phyloP scores from a whole-genome alignment of 495 filamentous ascomycete genomes.

The Xylaria nigripes region DNA sequence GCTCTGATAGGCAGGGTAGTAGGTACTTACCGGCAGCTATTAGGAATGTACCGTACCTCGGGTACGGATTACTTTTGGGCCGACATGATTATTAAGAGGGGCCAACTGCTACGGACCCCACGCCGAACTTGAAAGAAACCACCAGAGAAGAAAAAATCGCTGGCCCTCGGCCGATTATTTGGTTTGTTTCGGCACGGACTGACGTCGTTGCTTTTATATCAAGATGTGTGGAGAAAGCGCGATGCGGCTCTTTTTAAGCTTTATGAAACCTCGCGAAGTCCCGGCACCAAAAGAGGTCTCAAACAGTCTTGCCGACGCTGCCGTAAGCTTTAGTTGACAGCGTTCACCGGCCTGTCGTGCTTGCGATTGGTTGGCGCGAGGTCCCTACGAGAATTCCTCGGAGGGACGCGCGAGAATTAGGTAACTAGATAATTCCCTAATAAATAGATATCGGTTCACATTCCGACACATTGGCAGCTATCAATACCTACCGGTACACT shows the following conservation, averaged over 20 bases:
- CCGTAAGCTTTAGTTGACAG: conserved; percentile 12
- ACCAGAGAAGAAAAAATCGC: background rate
- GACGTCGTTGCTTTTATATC: conserved; percentile 20
- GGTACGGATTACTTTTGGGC: too few relatives aligned
- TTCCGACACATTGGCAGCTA: too few relatives aligned
- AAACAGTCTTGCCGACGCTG: conserved; percentile 8
- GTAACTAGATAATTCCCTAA: background rate
- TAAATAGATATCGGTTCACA: too few relatives aligned
- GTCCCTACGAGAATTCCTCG: conserved; percentile 15
- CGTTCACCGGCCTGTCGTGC: background rate
- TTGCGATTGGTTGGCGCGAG: conserved; percentile 3
- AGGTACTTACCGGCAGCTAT: too few relatives aligned
- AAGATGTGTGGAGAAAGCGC: conserved; percentile 21
- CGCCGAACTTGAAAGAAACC: background rate
- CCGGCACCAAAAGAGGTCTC: conserved; percentile 22
- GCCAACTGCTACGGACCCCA: background rate
- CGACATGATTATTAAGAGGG: background rate
- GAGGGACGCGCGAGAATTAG: background rate
- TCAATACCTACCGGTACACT: too few relatives aligned
- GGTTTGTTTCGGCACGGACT: conserved; percentile 3
- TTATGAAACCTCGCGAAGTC: conserved; percentile 27
- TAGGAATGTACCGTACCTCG: background rate
- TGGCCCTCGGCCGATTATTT: too few relatives aligned
- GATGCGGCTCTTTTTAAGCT: conserved; percentile 27
- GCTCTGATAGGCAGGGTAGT: too few relatives aligned